Evolutionary conservation across 345 rosid species (phyloP).

Genomic region (Erucastrum elatum): DNA sequence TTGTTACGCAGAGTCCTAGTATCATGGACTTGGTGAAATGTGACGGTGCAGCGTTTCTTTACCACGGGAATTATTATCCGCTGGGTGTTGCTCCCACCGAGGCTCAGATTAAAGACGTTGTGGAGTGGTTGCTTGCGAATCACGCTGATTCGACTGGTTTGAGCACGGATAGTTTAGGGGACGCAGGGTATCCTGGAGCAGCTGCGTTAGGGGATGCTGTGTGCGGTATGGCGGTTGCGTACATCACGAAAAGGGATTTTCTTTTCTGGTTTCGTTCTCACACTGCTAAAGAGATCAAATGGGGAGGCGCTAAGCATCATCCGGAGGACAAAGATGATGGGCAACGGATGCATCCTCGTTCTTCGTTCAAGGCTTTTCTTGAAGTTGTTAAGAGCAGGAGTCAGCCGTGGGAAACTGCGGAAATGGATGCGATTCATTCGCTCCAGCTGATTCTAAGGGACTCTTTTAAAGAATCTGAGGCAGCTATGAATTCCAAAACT

Average conservation of each 20-base stretch:
- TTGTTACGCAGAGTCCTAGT: conserved; percentile 93
- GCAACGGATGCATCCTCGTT: conserved; percentile 95
- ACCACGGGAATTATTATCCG: conserved; percentile 70
- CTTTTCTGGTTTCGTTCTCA: conserved; percentile 99
- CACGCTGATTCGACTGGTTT: conserved; percentile 95
- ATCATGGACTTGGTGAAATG: conserved; percentile 96
- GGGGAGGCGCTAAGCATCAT: conserved; percentile 99
- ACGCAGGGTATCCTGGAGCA: conserved; percentile 89
- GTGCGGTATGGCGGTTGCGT: conserved; percentile 99
- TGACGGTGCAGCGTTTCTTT: conserved; percentile 92
- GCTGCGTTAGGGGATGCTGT: conserved; percentile 90
- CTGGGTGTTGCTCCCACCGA: conserved; percentile 87
- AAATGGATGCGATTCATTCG: conserved; percentile 99
- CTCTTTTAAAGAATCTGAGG: conserved; percentile 73
- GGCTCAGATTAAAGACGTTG: conserved; percentile 75
- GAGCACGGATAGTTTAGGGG: conserved; percentile 91
- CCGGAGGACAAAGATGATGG: conserved; percentile 97
- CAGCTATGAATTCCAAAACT: conserved; percentile 69
- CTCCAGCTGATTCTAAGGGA: conserved; percentile 93
- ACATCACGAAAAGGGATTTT: conserved; percentile 75
- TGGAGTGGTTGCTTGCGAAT: conserved; percentile 80
- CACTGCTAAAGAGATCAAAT: conserved; percentile 90
- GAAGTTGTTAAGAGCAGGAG: conserved; percentile 98
- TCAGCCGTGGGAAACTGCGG: conserved; percentile 93
- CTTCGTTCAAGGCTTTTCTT: conserved; percentile 93